Base-by-base conservation (phyloP, 179 eudicot species). In the Silene vulgaris region DNA sequence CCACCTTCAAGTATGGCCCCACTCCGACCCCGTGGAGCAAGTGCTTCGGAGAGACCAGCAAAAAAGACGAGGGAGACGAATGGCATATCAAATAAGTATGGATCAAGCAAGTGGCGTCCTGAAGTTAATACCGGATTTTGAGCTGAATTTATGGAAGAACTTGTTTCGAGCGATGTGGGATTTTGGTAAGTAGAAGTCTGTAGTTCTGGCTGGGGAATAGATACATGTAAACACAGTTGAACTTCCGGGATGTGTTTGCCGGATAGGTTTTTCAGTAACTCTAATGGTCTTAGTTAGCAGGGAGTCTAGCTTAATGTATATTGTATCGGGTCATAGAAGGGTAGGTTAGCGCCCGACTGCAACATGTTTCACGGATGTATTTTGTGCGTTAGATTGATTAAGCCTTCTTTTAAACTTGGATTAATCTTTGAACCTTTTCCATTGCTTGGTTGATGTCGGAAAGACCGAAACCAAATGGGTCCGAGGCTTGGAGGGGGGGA, bases 1-100 rank as follows among this genome's bases (percentile, higher is more conserved):
- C 72, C 79, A 43, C 87, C 87, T 77, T 84, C 80, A 14, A 82
- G 73, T 82, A 72, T 84, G 52, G 37, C 81, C 0, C 64, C 83
- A 8, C 3, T 75, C 65, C 78, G 43, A 9, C 63, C 78, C 20
- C 62, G 16, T 5, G 20, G 59, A 4, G 17, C 59, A 32, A 21
- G 79, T 75, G 76, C 81, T 64, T 45, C 76, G 35, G 77, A 59
- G 5, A 69, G 9, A 43, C 64, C 59, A 23, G 48, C 19, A 1
- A 76, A 76, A 20, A 77, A 54, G 70, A 56, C 65, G 48, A 79
- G 40, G 66, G 75, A 72, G 23, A 50, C 50, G 30, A 75, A 54
- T 76, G 71, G 61, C 16, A 66, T 52, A 9, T n/a, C 56, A 43
- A 40, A 8, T 40, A 1, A 1, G 48, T 8, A 40, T 8, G 48